Percentiles rank a stretch among this genome's conserved stretches.
Conservation (phyloP, 2,329 filamentous ascomycete species). For the Cladosporium sp. region DNA sequence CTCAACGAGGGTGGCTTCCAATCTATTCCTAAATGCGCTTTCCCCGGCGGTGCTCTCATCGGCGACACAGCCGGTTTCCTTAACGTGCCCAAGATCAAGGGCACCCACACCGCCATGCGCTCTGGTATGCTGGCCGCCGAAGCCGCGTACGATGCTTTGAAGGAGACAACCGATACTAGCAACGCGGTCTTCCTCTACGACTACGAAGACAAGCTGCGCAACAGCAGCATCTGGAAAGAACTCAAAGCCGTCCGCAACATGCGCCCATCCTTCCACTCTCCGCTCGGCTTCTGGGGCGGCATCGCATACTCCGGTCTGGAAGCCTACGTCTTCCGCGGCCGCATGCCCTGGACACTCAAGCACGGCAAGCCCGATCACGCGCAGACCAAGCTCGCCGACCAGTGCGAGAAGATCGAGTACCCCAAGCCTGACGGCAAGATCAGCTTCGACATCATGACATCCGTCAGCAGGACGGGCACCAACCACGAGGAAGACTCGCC, state of each 20-base stretch:
- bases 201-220: constrained; percentile 84
- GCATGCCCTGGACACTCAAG: constrained; percentile 85
- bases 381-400: constrained; percentile 73
- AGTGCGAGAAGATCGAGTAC: constrained; percentile 87
- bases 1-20: constrained; percentile 95
- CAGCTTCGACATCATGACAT: constrained; percentile 93
- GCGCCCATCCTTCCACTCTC: constrained; percentile 86
- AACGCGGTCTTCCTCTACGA: constrained; percentile 87
- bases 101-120: constrained; percentile 96
- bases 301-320: constrained; percentile 91
- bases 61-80: constrained; percentile 95
- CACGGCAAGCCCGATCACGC: constrained; percentile 75
- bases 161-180: constrained; percentile 44
- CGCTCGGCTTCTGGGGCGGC: constrained; percentile 83
- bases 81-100: constrained; percentile 98
- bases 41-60: constrained; percentile 91
- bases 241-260: constrained; percentile 95
- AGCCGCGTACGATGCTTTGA: constrained; percentile 76
- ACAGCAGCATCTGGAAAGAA: constrained; percentile 89
- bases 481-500: constrained; percentile 99
- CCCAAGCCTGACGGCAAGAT: constrained; percentile 94
- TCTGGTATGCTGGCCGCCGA: constrained; percentile 95
- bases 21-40: constrained; percentile 93
- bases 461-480: constrained; percentile 89
- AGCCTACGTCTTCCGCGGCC: constrained; percentile 80